A percentile compares a stretch with the other conserved stretches of the same genome.
Conservation (phyloP, 2,329 filamentous ascomycete genomes). For the Arthrinium phaeospermum region DNA sequence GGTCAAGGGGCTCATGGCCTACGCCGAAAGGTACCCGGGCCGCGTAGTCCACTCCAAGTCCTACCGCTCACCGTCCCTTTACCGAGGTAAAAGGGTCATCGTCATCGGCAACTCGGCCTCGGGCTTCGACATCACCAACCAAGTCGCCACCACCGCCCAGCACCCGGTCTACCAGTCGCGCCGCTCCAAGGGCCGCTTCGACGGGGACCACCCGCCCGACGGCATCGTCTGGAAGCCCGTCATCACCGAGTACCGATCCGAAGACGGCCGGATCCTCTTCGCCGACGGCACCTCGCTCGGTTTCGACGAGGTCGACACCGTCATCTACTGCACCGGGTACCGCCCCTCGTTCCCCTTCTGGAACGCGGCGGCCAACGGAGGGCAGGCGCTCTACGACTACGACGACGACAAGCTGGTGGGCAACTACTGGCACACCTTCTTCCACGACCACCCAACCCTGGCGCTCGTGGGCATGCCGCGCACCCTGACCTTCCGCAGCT, state of each 20-base stretch:
- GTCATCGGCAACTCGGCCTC: slow-evolving; percentile 53
- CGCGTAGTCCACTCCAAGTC: slow-evolving; percentile 52
- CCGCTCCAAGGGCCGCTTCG: slow-evolving; percentile 55
- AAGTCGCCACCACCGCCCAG: slow-evolving; percentile 43
- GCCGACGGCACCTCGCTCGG: slow-evolving; percentile 41
- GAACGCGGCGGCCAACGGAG: slow-evolving; percentile 53
- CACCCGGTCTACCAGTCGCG: slow-evolving; percentile 58
- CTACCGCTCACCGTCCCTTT: slow-evolving; percentile 47
- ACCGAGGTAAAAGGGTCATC: slow-evolving; percentile 42
- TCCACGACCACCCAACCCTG: slow-evolving; percentile 52
- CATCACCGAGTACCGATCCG: slow-evolving; percentile 48
- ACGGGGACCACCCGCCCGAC: slow-evolving; percentile 50
- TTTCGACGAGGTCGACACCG: slow-evolving; percentile 41
- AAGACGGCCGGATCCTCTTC: slow-evolving; percentile 50
- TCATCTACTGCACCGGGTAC: slow-evolving; percentile 52
- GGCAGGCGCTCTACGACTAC: slow-evolving; percentile 58
- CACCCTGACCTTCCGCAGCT: slow-evolving; percentile 57
- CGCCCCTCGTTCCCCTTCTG: slow-evolving; percentile 53
- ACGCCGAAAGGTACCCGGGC: slow-evolving; percentile 44
- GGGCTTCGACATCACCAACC: slow-evolving; percentile 46
- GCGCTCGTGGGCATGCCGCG: slow-evolving; percentile 58
- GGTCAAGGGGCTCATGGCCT: slow-evolving; percentile 50
- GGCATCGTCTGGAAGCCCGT: slow-evolving; percentile 61
- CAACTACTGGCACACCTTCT: slow-evolving; percentile 60
- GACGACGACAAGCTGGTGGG: slow-evolving; percentile 46